A percentile compares a stretch with the other conserved stretches of the same genome.
phyloP scores from a whole-genome alignment of 129 eudicot genomes.

The Flaveria bidentis region DNA sequence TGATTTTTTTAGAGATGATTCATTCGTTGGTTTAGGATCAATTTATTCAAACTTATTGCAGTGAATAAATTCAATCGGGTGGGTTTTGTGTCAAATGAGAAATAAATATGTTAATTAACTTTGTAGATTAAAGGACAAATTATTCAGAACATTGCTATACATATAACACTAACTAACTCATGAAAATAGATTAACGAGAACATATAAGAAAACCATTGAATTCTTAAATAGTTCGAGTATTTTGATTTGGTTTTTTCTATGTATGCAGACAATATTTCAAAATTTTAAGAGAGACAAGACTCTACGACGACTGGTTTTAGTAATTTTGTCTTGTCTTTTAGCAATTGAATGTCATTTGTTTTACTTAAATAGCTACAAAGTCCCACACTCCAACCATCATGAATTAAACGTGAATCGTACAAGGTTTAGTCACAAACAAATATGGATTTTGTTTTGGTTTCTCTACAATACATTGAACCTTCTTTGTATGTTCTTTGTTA shows the following conservation, averaged over 20 bases:
- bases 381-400: background rate
- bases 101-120: too few species aligned
- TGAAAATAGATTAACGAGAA: background rate
- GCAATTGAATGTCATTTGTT: background rate
- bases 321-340: background rate
- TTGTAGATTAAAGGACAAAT: too few species aligned
- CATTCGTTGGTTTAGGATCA: too few species aligned
- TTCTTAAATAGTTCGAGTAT: background rate
- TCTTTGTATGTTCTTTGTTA: background rate
- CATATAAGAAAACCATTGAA: background rate
- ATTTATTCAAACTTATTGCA: too few species aligned
- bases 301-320: background rate
- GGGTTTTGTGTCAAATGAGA: too few species aligned
- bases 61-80: too few species aligned
- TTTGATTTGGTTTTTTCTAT: background rate
- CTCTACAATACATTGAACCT: conserved; percentile 21
- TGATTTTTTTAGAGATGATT: too few species aligned
- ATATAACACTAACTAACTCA: background rate
- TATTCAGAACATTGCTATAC: background rate
- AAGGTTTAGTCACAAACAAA: background rate
- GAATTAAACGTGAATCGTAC: conserved; percentile 20
- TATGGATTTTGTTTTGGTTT: conserved; percentile 24
- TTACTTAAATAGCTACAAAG: background rate
- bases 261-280: conserved; percentile 8
- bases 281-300: background rate